Evolutionary conservation across 78 protist genomes (phyloP), one percentile per base, ranked within the genome.

Genomic region (Chrysochromulina parva): DNA sequence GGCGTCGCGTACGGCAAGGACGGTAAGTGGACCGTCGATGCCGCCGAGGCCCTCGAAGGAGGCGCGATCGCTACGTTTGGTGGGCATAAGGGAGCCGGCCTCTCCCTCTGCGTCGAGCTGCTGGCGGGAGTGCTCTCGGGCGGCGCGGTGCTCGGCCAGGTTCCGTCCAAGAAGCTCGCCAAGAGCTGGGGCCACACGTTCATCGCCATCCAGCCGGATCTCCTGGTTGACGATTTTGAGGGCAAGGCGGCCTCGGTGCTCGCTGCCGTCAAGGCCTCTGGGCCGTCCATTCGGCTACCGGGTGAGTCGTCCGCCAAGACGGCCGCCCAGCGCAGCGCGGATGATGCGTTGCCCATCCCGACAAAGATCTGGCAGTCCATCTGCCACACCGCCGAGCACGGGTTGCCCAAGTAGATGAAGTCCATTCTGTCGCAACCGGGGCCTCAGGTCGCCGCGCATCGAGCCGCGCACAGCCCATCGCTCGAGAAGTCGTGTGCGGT

Each of bases 1-100:
- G 84, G 84, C 24, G 84, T 74, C 58, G 84, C 84, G 11, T 74
- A 74, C 55, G 55, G n/a, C 53, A 2, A 3, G 24, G 84, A 74
- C n/a, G 84, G 84, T 57, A 19, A 9, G 19, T 74, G 17, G 28
- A 74, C 84, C 28, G 50, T 57, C 1, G n/a, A 50, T n/a, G 84
- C 84, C 10, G 55, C 84, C 16, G 54, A 69, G 54, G 78, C 78
- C 52, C 84, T 74, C 55, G 84, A 74, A 5, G 84, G 84, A 7
- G 84, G 84, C 53, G 84, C 84, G 10, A 74, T 74, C 55, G 84
- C 84, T 3, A 74, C 84, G 11, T 74, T 74, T 10, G 84, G 84
- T n/a, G 84, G 84, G 47, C 84, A 74, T 57, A 74, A 74, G 84
- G 84, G 84, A 1, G 84, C 84, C 11, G 84, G 84, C n/a, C 84